A percentile compares a stretch with the other conserved stretches of the same genome.
phyloP scores from a whole-genome alignment of 768 basidiomycete genomes.

The Termitomyces bulborhizus region DNA sequence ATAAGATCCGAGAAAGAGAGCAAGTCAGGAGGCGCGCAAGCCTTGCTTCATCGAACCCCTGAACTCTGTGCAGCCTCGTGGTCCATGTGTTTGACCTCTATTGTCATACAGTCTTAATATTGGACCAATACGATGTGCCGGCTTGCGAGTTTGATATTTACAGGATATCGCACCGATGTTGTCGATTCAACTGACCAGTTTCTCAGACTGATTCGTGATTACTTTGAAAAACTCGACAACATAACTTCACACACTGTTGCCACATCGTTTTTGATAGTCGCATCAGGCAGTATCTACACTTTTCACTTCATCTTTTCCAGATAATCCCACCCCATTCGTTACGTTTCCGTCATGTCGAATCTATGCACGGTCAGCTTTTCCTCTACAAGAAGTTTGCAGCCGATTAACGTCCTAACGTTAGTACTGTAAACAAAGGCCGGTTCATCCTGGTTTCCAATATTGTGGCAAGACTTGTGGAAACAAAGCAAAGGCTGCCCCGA shows the following conservation, averaged over 20 bases:
- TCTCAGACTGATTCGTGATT: too few relatives aligned
- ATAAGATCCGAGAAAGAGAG: neutral
- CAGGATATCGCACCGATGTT: too few relatives aligned
- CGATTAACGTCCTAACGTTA: slow-evolving; percentile 14
- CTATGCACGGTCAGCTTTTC: slow-evolving; percentile 1
- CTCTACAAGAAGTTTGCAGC: neutral
- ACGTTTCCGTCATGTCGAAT: neutral
- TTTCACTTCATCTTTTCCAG: too few relatives aligned
- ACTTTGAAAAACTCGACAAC: neutral
- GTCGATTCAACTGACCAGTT: too few relatives aligned
- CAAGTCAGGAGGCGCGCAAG: neutral
- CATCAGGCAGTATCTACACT: neutral
- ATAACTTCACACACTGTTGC: too few relatives aligned
- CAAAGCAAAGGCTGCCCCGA: slow-evolving; percentile 28
- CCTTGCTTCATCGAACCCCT: neutral
- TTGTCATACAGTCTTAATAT: neutral
- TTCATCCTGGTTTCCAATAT: slow-evolving; percentile 51
- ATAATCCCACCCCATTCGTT: neutral
- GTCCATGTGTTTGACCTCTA: neutral
- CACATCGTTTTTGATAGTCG: neutral
- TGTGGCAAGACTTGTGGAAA: slow-evolving; percentile 54
- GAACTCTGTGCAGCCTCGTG: neutral
- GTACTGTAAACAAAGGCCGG: slow-evolving; percentile 54
- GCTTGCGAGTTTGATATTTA: neutral
- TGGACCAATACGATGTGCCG: neutral